Evolutionary conservation across 179 eudicot species (phyloP).

Genomic region (Spergularia azorica): DNA sequence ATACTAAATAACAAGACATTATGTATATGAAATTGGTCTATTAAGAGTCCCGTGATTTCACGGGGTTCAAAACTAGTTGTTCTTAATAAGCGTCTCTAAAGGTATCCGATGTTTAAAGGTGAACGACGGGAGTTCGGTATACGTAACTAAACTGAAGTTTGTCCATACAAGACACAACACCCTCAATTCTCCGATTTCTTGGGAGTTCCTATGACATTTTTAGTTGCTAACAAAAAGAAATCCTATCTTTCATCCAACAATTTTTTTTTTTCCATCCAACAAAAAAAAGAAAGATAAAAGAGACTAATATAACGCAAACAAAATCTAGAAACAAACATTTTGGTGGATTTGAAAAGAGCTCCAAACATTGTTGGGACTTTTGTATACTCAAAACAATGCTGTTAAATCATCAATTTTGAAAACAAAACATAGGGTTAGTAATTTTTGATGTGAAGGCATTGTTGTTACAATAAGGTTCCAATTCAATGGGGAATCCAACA

Average conservation of each 20-base stretch:
- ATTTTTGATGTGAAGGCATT: constrained; percentile 11
- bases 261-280: background rate
- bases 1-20: too few relatives aligned
- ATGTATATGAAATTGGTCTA: too few relatives aligned
- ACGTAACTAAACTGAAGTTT: too few relatives aligned
- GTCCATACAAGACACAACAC: too few relatives aligned
- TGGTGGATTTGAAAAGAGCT: too few relatives aligned
- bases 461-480: constrained; percentile 6
- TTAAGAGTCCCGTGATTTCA: too few relatives aligned
- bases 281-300: background rate
- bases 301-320: background rate
- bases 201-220: background rate
- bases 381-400: constrained; percentile 12
- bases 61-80: too few relatives aligned
- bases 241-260: background rate
- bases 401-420: constrained; percentile 4
- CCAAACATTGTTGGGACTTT: background rate
- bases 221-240: background rate
- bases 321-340: too few relatives aligned
- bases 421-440: background rate
- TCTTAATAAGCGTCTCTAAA: too few relatives aligned
- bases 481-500: constrained; percentile 21
- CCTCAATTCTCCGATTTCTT: constrained; percentile 19
- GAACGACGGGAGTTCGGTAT: too few relatives aligned
- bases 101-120: too few relatives aligned